These are phyloP conservation scores for Leccinum variicolor DNA, from an alignment of 768 basidiomycete genomes.

Conservation along the genomic window DNA sequence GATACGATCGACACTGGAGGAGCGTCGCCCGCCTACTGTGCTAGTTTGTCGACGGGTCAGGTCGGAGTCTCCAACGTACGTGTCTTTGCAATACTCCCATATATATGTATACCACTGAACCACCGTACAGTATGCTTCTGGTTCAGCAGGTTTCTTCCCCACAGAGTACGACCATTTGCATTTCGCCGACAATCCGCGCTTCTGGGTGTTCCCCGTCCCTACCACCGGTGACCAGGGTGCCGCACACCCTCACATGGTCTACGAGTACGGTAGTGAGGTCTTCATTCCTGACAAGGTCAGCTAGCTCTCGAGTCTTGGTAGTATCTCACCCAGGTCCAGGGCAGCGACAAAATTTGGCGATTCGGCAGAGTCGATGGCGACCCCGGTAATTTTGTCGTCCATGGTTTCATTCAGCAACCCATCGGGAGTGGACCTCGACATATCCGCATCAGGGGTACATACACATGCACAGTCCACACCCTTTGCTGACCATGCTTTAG, in stretches of 20 bases:
- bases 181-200: constrained; percentile 33
- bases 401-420: constrained; percentile 54
- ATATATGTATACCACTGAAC: neutral
- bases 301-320: neutral
- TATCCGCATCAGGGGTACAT: constrained; percentile 36
- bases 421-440: constrained; percentile 64
- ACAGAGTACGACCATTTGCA: constrained; percentile 37
- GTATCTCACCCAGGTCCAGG: constrained; percentile 34
- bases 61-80: constrained; percentile 60
- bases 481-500: constrained; percentile 27
- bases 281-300: constrained; percentile 65
- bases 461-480: neutral
- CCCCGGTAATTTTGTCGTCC: constrained; percentile 48
- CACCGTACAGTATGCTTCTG: constrained; percentile 43
- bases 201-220: constrained; percentile 54
- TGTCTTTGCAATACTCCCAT: neutral
- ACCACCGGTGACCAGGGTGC: constrained; percentile 24
- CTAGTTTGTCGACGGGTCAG: constrained; percentile 49
- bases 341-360: constrained; percentile 60
- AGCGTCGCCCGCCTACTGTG: constrained; percentile 47
- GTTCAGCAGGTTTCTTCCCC: constrained; percentile 52
- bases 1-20: constrained; percentile 51
- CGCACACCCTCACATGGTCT: constrained; percentile 67
- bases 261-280: constrained; percentile 53
- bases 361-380: constrained; percentile 38